Evolutionary conservation across 2,329 filamentous ascomycete species (phyloP).

Genomic region (Zymoseptoria pseudotritici): DNA sequence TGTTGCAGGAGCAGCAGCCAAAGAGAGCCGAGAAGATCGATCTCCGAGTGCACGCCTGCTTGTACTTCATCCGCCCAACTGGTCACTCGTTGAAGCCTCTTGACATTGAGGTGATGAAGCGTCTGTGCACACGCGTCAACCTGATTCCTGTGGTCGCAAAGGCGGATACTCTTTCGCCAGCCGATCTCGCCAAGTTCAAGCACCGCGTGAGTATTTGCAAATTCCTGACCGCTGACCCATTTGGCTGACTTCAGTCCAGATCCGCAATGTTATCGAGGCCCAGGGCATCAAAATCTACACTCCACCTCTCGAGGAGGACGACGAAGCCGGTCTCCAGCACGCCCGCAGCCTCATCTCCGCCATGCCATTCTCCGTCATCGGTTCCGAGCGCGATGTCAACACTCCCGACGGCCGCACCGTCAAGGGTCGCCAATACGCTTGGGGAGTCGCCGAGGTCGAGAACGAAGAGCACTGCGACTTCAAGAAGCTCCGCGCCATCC

Average conservation of each 20-base stretch:
- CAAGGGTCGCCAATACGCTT: slow-evolving; percentile 97
- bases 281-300: slow-evolving; percentile 99
- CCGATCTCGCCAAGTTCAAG: slow-evolving; percentile 91
- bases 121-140: slow-evolving; percentile 95
- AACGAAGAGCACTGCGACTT: slow-evolving; percentile 99
- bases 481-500: slow-evolving; percentile 98
- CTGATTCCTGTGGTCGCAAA: slow-evolving; percentile 97
- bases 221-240: neutral
- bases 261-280: slow-evolving; percentile 89
- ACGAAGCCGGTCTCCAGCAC: slow-evolving; percentile 91
- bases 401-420: slow-evolving; percentile 91
- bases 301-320: slow-evolving; percentile 94
- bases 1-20: slow-evolving; percentile 99
- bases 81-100: slow-evolving; percentile 97
- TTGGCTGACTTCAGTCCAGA: slow-evolving; percentile 49
- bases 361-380: slow-evolving; percentile 98
- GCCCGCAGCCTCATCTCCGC: slow-evolving; percentile 90
- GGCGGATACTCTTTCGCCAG: slow-evolving; percentile 92
- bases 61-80: slow-evolving; percentile 98
- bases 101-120: slow-evolving; percentile 99
- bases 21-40: slow-evolving; percentile 98
- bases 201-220: slow-evolving; percentile 59
- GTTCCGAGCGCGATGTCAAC: slow-evolving; percentile 98
- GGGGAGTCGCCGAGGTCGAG: slow-evolving; percentile 98
- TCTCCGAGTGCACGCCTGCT: slow-evolving; percentile 92